A percentile compares a stretch with the other conserved stretches of the same genome.
These are phyloP conservation scores for Chytriomyces sp. DNA, from an alignment of 192 early-diverging fungal species.

Conservation along the genomic window DNA sequence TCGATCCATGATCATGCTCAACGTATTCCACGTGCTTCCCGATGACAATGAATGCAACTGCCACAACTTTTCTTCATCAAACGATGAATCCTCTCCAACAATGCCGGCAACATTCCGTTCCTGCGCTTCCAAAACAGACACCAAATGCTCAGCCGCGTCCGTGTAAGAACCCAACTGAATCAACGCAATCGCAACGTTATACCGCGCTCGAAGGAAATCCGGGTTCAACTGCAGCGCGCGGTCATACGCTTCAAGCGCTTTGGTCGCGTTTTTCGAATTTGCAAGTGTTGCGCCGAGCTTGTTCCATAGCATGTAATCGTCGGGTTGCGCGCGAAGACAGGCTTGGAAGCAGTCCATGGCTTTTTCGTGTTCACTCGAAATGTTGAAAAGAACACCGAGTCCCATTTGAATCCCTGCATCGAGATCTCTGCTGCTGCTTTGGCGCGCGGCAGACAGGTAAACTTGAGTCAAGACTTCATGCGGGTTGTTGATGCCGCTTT, in stretches of 20 bases:
- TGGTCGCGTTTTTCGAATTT: slow-evolving; percentile 74
- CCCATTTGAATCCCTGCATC: slow-evolving; percentile 94
- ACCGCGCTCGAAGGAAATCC: slow-evolving; percentile 91
- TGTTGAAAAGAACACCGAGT: slow-evolving; percentile 94
- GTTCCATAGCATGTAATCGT: slow-evolving; percentile 96
- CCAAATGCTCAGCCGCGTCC: slow-evolving; percentile 91
- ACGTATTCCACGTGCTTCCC: slow-evolving; percentile 81
- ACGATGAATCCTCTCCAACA: slow-evolving; percentile 69
- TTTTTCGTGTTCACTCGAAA: slow-evolving; percentile 90
- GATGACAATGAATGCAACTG: slow-evolving; percentile 47
- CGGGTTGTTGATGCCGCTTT: slow-evolving; percentile 61
- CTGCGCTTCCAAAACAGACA: slow-evolving; percentile 87
- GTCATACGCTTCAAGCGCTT: slow-evolving; percentile 93
- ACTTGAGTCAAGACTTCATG: slow-evolving; percentile 76
- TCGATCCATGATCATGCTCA: slow-evolving; percentile 67
- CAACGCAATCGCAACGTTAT: slow-evolving; percentile 92
- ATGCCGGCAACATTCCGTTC: slow-evolving; percentile 37
- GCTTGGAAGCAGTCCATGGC: slow-evolving; percentile 97
- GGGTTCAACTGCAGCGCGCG: slow-evolving; percentile 94
- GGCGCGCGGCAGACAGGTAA: slow-evolving; percentile 80
- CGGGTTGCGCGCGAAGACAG: slow-evolving; percentile 81
- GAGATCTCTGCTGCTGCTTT: slow-evolving; percentile 68
- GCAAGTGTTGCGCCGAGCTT: slow-evolving; percentile 96
- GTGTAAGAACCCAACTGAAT: slow-evolving; percentile 86
- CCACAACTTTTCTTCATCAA: slow-evolving; percentile 43